Base-by-base conservation (phyloP, 805 yeast genomes). In the Peterozyma xylosa region DNA sequence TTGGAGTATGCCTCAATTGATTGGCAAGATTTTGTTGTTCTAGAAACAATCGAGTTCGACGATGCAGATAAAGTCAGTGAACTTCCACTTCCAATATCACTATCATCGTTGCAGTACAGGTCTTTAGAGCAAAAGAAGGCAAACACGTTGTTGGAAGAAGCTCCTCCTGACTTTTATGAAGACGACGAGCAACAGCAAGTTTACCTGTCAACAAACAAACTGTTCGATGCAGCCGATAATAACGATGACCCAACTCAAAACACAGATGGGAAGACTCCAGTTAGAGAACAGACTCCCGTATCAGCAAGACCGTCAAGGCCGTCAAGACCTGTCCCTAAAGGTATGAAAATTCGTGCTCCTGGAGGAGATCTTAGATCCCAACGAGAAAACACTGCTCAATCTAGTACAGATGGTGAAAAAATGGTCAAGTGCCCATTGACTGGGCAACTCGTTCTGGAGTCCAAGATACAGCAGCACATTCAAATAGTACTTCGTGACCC, bases 21-120 rank as follows among this genome's bases (percentile, higher is more conserved):
- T 62, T 91, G 99, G 99, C 80, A 81, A 45, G 86, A 85, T 49
- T 91, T 90, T 56, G 68, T 72, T 2, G 68, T 86, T 14, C 82
- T 86, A 7, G 87, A 80, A 41, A 78, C 82, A 2, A 68, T 89
- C 11, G 78, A 72, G 40, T 82, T 88, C 50, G 76, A 76, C 13
- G 79, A 77, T 2, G 60, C 76, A 6, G 89, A 82, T 57, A 68
- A 71, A 47, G 75, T 72, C 10, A 70, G 76, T 4, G 82, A 78
- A 41, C 62, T 81, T 41, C 69, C 75, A 0, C 52, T 56, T 9
- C 86, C 95, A 0, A 56, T 83, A 41, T 65, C 70, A 3, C 63
- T 82, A 38, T 71, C 76, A 9, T 83, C 81, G 30, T 62, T 86
- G 16, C 74, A 83, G 50, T 74, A 70, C 49, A 67, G 91, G 40